Base-by-base conservation (phyloP, 768 basidiomycete genomes). In the Hirschioporus abietinus region DNA sequence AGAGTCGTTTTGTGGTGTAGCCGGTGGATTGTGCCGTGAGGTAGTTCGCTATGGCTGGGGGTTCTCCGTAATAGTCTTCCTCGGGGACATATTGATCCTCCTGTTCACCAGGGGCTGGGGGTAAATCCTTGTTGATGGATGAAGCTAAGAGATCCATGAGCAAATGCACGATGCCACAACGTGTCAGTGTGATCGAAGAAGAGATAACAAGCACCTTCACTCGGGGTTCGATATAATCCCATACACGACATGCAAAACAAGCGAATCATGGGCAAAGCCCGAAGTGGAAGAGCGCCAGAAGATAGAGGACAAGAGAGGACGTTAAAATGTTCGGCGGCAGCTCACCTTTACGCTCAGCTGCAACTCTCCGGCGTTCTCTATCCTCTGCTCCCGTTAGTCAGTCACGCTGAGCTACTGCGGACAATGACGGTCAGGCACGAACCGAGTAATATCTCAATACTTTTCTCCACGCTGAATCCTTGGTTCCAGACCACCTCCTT, bases 271-370 rank as follows among this genome's bases (percentile, higher is more conserved):
- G 76, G 71, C 73, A 75, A 34, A 66, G 74, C 74, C 66, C 71
- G 71, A 70, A 72, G 72, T 72, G 76, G 74, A 70, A 73, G 70
- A 76, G 73, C 65, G 72, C 69, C 70, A 70, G 66, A 65, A 68
- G 64, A 63, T 65, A 66, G 59, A 57, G 64, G 64, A 67, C 71
- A 62, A 65, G 68, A 64, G 30, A 71, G 70, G 75, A 77, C 76
- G 74, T 73, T 72, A 74, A 78, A 77, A 72, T 59, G 66, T 69
- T 66, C 71, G 71, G 69, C 61, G 63, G 70, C 74, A 70, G 82
- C 93, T 90, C 81, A 95, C 95, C 95, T 91, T 88, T 90, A 71
- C 91, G 88, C 74, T 92, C 91, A 71, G 80, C 84, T 26, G 88
- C 88, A 63, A 82, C 79, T 60, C 83, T 80, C 71, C 83, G 84